Conservation (phyloP, 1,284 basidiomycete species). For the Pseudozyma thailandica region DNA sequence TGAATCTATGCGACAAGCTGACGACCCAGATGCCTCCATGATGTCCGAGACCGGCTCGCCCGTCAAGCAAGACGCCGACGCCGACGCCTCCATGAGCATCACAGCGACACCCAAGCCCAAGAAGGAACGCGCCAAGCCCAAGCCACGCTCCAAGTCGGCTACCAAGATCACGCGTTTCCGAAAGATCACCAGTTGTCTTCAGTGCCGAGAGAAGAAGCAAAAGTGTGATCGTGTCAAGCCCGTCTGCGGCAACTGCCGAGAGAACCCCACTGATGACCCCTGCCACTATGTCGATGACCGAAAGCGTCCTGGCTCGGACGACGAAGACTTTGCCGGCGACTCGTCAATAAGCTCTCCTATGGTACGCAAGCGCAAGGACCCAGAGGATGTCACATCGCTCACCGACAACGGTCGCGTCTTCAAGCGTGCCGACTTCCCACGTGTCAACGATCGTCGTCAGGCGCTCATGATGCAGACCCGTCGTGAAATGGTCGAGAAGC, state of each 20-base stretch:
- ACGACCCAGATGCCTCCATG: conserved; percentile 43
- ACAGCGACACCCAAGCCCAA: conserved; percentile 39
- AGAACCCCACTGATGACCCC: conserved; percentile 45
- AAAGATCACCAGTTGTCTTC: conserved; percentile 59
- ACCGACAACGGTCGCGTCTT: conserved; percentile 27
- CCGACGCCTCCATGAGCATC: conserved; percentile 21
- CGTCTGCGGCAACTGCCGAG: conserved; percentile 55
- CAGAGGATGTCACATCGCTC: conserved; percentile 14
- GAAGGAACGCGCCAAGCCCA: conserved; percentile 54
- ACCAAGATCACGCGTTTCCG: conserved; percentile 61
- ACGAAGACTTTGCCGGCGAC: conserved; percentile 37
- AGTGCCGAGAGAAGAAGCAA: conserved; percentile 61
- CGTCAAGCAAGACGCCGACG: conserved; percentile 22
- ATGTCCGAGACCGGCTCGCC: conserved; percentile 31
- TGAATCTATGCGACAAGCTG: conserved; percentile 20
- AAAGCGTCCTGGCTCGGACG: conserved; percentile 44
- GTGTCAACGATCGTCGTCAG: conserved; percentile 37
- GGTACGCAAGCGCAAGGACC: conserved; percentile 47
- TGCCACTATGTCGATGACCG: conserved; percentile 57
- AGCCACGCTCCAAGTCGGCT: conserved; percentile 49
- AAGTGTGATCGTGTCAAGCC: conserved; percentile 63
- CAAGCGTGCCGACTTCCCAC: conserved; percentile 42
- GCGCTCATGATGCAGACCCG: conserved; percentile 38
- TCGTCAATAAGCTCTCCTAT: conserved; percentile 44
- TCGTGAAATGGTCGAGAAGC: conserved; percentile 46